Conservation (phyloP, 768 basidiomycete genomes). For the Collybiopsis confluens region DNA sequence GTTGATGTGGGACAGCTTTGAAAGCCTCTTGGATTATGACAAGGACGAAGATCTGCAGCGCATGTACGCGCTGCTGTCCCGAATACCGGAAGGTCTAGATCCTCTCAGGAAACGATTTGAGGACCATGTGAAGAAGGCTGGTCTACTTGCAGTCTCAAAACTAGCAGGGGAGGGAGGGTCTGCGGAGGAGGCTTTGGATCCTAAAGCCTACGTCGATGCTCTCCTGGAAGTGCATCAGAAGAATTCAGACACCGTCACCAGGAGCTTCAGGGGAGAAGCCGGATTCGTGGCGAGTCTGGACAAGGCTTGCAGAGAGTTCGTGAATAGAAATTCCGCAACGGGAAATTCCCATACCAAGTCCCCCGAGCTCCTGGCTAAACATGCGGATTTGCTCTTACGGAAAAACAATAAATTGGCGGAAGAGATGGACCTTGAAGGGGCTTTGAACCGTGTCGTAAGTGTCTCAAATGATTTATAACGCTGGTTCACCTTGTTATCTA, state of each 20-base stretch:
- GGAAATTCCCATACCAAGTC: slow-evolving; percentile 83
- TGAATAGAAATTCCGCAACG: slow-evolving; percentile 89
- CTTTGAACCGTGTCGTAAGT: slow-evolving; percentile 83
- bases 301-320: slow-evolving; percentile 92
- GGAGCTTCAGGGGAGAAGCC: slow-evolving; percentile 88
- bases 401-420: slow-evolving; percentile 97
- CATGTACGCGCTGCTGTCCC: slow-evolving; percentile 90
- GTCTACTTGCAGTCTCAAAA: slow-evolving; percentile 76
- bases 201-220: slow-evolving; percentile 92
- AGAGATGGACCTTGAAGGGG: slow-evolving; percentile 85
- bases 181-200: slow-evolving; percentile 66
- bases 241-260: slow-evolving; percentile 82
- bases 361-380: slow-evolving; percentile 89
- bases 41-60: slow-evolving; percentile 92
- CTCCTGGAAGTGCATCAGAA: slow-evolving; percentile 88
- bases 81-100: slow-evolving; percentile 87
- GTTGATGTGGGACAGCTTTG: slow-evolving; percentile 92
- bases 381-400: slow-evolving; percentile 81
- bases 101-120: slow-evolving; percentile 91
- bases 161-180: slow-evolving; percentile 56
- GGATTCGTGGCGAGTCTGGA: slow-evolving; percentile 93
- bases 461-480: slow-evolving; percentile 15
- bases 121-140: slow-evolving; percentile 91
- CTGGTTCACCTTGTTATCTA: slow-evolving; percentile 28
- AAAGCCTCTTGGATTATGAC: slow-evolving; percentile 83